Evolutionary conservation across 768 basidiomycete species (phyloP).

Genomic region (Suillus luteus): DNA sequence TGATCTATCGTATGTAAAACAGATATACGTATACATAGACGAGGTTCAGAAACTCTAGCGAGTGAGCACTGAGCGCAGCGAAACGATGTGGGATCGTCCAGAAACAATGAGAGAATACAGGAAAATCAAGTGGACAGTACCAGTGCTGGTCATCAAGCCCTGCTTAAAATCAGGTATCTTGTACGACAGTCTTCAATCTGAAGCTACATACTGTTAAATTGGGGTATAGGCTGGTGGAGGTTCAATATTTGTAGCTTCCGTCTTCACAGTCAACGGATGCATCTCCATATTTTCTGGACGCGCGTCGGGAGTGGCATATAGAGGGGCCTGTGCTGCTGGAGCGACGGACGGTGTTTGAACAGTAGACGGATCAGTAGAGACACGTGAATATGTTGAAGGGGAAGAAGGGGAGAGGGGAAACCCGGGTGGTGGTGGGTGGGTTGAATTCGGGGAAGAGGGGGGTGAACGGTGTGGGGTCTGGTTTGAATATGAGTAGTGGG

Average conservation of each 20-base stretch:
- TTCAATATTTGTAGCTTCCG: slow-evolving; percentile 20
- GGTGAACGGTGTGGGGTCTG: background rate
- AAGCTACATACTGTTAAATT: slow-evolving; percentile 11
- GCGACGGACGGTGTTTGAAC: background rate
- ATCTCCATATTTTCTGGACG: slow-evolving; percentile 8
- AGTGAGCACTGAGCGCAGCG: background rate
- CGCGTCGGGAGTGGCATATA: background rate
- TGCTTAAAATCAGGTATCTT: slow-evolving; percentile 1
- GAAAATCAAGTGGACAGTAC: background rate
- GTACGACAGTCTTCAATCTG: too few species aligned
- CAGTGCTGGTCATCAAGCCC: background rate
- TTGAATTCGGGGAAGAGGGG: background rate
- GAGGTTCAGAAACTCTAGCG: background rate
- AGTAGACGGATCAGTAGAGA: background rate
- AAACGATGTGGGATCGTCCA: background rate
- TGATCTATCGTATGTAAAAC: background rate
- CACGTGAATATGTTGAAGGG: background rate
- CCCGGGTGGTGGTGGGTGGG: background rate
- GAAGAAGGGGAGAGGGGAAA: background rate
- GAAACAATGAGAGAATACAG: background rate
- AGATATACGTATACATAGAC: background rate
- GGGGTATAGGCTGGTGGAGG: slow-evolving; percentile 33
- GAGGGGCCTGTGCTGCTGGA: background rate
- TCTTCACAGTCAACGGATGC: slow-evolving; percentile 14
- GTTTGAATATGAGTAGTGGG: background rate